Percentiles rank a stretch among this genome's conserved stretches.
phyloP scores from a whole-genome alignment of 176 grass and related monocot genomes.

The Metroxylon sagu region DNA sequence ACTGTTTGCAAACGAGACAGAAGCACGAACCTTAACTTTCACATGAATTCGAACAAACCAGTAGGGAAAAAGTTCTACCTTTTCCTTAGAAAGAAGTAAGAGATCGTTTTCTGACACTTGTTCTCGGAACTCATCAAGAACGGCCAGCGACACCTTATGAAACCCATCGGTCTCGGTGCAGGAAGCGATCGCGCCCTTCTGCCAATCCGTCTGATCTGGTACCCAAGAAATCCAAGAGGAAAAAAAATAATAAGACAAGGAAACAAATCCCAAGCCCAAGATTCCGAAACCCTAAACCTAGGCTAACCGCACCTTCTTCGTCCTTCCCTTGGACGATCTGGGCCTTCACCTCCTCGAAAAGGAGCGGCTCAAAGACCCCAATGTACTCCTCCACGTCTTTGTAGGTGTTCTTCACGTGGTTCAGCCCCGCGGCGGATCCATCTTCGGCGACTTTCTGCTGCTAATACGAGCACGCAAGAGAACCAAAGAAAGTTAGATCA shows the following conservation, averaged over 20 bases:
- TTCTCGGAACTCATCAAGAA: slow-evolving; percentile 45
- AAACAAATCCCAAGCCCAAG: neutral
- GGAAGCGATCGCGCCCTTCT: slow-evolving; percentile 30
- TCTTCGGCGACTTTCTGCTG: slow-evolving; percentile 31
- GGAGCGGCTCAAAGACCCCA: slow-evolving; percentile 67
- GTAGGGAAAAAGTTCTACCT: slow-evolving; percentile 30
- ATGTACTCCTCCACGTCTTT: slow-evolving; percentile 67
- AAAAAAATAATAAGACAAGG: neutral
- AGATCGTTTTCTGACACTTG: slow-evolving; percentile 73
- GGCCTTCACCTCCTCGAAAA: slow-evolving; percentile 96
- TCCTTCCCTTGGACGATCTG: slow-evolving; percentile 73
- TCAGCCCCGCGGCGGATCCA: slow-evolving; percentile 19
- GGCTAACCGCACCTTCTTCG: slow-evolving; percentile 38
- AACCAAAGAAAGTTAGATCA: neutral
- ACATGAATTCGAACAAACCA: neutral
- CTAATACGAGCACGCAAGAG: slow-evolving; percentile 1
- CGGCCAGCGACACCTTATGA: slow-evolving; percentile 55
- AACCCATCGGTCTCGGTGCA: slow-evolving; percentile 64
- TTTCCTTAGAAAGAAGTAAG: slow-evolving; percentile 67
- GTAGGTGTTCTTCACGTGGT: slow-evolving; percentile 57
- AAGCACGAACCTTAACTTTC: neutral
- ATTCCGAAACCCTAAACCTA: neutral
- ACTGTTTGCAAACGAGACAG: too few relatives aligned
- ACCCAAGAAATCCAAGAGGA: slow-evolving; percentile 9
- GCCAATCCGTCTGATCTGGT: slow-evolving; percentile 59